Base-by-base conservation (phyloP, 495 filamentous ascomycete species). In the Aspergillus sclerotioniger region DNA sequence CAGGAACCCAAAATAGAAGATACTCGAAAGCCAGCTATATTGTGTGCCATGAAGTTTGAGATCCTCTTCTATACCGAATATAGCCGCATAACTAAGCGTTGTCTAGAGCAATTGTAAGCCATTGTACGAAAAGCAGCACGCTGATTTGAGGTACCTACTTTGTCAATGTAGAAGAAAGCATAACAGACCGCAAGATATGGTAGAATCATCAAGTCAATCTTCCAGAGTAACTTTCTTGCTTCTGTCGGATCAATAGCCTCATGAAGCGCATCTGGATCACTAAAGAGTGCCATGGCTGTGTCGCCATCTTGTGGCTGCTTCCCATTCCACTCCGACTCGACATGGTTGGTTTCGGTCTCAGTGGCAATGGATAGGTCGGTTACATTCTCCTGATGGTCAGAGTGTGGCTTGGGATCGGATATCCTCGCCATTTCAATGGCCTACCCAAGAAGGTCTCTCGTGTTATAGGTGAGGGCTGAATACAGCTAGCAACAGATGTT, bases 91-190 rank as follows among this genome's bases (percentile, higher is more conserved):
- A 33, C 80, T 82, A 19, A 85, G 62, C 0, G 82, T 84, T 2
- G 80, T 84, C 70, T 83, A 65, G 51, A 54, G 71, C 56, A 25
- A 72, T 12, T 51, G n/a, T 48, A 15, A 60, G 51, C 16, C 46
- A 8, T 16, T 35, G 28, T 8, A 5, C 13, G 12, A 32, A 20
- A 3, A 32, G 8, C 39, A 29, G 3, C 2, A n/a, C 54, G 32
- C 53, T 45, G 13, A 61, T 68, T 9, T 47, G 28, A 57, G 67
- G 10, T 58, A 71, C 57, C 51, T 46, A 70, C 75, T 67, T 84
- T 82, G 50, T 84, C 82, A 60, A 84, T 82, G 52, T 82, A 85
- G 54, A 84, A 84, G 63, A 85, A 86, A 0, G 76, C 76, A 67
- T 84, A 85, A 54, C 80, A 86, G 37, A 85, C 76, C 4, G 77